Base-by-base conservation (phyloP, 2,329 filamentous ascomycete species). In the Claviceps citrina region DNA sequence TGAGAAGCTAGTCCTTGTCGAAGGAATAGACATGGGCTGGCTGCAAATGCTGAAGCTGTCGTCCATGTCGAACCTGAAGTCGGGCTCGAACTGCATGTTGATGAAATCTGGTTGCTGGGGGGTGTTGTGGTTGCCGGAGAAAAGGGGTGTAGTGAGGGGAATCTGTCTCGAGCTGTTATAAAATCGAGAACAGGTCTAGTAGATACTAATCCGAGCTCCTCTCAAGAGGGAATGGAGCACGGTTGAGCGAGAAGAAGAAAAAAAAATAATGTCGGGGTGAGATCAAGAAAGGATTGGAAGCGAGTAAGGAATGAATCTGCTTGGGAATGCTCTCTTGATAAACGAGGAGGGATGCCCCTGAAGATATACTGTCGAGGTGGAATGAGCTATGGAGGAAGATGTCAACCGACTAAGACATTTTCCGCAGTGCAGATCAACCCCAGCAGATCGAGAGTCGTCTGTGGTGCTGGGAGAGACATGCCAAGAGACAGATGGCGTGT, bases 351-450 rank as follows among this genome's bases (percentile, higher is more conserved):
- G 57, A 56, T 51, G 49, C 51, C 49, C 51, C 54, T 57, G 52
- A 62, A 64, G 58, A 62, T 64, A 63, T 63, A 64, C 49, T 49
- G 49, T 49, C 45, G 51, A 54, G 49, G 47, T 54, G 58, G 57
- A 62, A 61, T 62, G 59, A 49, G 49, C 45, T 45, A 49, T 46
- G 45, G 53, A 54, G 51, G 50, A 54, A 46, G 45, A 52, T 51
- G 49, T 50, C 49, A 53, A 47, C 42, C 46, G 42, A 41, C 46
- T 59, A 47, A 62, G 59, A 61, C 59, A 62, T 42, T n/a, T n/a
- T 15, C 32, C 44, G 47, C 53, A 45, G 46, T 52, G 54, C 47
- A 54, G 54, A 59, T 61, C 55, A 54, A 54, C 49, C 52, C 47
- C 47, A 43, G 47, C 39, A 53, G 48, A 54, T 58, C 51, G 50